Base-by-base conservation (phyloP, 1,284 basidiomycete species). In the Tausonia pullulans region DNA sequence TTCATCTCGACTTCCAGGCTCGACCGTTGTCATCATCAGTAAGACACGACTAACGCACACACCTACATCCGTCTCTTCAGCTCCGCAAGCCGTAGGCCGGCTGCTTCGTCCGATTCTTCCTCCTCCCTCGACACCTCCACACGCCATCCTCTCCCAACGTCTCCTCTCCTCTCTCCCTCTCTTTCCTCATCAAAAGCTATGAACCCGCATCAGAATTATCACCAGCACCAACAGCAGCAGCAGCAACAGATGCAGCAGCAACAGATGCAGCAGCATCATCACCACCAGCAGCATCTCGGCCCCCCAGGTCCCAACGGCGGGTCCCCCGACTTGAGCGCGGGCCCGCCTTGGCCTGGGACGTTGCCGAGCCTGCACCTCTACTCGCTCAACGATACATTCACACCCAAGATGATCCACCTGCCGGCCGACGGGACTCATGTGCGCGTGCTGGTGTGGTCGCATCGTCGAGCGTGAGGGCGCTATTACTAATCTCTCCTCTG, bases 331-430 rank as follows among this genome's bases (percentile, higher is more conserved):
- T 52, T 27, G 4, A 51, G 58, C 45, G 45, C 46, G 6, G 46
- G 48, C 9, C 51, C 52, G 5, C 64, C 72, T 43, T 77, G 76
- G 76, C 76, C 75, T 4, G 72, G 69, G 8, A 75, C 74, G 2
- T 76, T 75, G 63, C 79, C 79, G 0, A 75, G 76, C 45, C 84
- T 96, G 52, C 92, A 94, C 77, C 83, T 98, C 48, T 96, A 94
- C 76, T 93, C 95, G 0, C 82, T 98, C 68, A 97, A 98, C 74
- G 92, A 97, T 75, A 92, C 93, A 1, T 98, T 98, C 76, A 82
- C 88, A 53, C 91, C 93, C 68, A 98, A 98, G 78, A 91, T 97
- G 77, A 95, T 98, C 71, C 84, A 88, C 55, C 85, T 98, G 54
- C 79, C 83, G 2, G 78, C 80, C 44, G 82, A 81, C 60, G 82